These are phyloP conservation scores for Achaetomium macrosporum DNA, from an alignment of 2,329 filamentous ascomycete genomes.

Conservation along the genomic window DNA sequence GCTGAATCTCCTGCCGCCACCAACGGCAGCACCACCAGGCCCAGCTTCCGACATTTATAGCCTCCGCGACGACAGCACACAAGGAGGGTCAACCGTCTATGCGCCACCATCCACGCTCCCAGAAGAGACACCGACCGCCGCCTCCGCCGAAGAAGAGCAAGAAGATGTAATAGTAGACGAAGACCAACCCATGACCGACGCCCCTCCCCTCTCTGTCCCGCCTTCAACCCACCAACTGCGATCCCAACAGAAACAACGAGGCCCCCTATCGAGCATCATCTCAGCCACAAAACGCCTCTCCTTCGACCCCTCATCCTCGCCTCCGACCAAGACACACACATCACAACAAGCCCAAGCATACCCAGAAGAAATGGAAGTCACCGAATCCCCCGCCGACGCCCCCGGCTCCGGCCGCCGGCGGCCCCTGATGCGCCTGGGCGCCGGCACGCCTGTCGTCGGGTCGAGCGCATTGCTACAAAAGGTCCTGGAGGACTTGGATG, in stretches of 20 bases:
- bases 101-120: background rate
- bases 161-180: background rate
- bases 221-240: background rate
- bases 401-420: slow-evolving; percentile 51
- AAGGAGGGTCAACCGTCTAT: slow-evolving; percentile 3
- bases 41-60: slow-evolving; percentile 10
- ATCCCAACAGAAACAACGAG: slow-evolving; percentile 2
- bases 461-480: slow-evolving; percentile 41
- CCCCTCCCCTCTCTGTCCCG: slow-evolving; percentile 8
- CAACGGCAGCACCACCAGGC: slow-evolving; percentile 12
- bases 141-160: background rate
- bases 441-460: slow-evolving; percentile 27
- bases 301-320: slow-evolving; percentile 13
- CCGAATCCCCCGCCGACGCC: slow-evolving; percentile 49
- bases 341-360: background rate
- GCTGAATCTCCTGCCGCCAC: background rate
- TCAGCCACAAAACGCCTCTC: slow-evolving; percentile 18
- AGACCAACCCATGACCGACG: slow-evolving; percentile 16
- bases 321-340: background rate
- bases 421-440: slow-evolving; percentile 32
- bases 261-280: slow-evolving; percentile 19
- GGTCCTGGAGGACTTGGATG: slow-evolving; percentile 28
- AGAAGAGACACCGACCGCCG: background rate
- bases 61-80: slow-evolving; percentile 20
- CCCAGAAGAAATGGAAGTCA: slow-evolving; percentile 33